A percentile compares a stretch with the other conserved stretches of the same genome.
phyloP scores from a whole-genome alignment of 192 early-diverging fungal species.

The Obelidium mucronatum region DNA sequence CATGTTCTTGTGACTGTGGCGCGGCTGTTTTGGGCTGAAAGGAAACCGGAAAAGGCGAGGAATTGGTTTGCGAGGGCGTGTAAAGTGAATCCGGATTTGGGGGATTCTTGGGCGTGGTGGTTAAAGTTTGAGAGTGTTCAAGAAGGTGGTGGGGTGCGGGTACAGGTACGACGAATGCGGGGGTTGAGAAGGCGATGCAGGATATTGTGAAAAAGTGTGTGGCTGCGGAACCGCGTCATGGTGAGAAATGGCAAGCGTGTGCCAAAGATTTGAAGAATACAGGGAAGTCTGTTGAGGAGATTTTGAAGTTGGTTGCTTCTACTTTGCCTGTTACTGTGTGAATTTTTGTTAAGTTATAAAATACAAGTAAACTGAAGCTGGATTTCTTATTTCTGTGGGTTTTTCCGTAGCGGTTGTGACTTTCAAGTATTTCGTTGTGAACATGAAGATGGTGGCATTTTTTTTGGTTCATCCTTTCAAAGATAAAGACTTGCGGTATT shows the following conservation, averaged over 20 bases:
- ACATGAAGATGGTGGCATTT: neutral
- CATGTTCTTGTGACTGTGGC: conserved; percentile 86
- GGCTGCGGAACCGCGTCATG: conserved; percentile 86
- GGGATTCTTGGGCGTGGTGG: conserved; percentile 97
- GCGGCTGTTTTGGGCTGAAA: conserved; percentile 91
- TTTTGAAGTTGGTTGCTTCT: conserved; percentile 50
- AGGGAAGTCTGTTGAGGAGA: conserved; percentile 72
- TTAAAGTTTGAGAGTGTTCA: conserved; percentile 83
- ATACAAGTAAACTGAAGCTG: conserved; percentile 1
- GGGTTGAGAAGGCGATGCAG: conserved; percentile 49
- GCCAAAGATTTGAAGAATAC: conserved; percentile 80
- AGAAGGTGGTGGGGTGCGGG: conserved; percentile 76
- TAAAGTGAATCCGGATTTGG: conserved; percentile 82
- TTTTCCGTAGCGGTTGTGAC: neutral
- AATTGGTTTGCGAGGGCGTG: conserved; percentile 89
- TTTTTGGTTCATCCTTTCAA: no score
- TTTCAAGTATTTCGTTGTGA: neutral
- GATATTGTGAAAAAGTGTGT: conserved; percentile 74
- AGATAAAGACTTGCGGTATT: neutral
- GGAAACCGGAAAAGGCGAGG: conserved; percentile 92
- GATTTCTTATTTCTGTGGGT: neutral
- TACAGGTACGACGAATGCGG: no score
- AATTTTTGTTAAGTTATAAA: neutral
- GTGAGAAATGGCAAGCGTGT: conserved; percentile 83
- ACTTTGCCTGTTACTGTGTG: conserved; percentile 40